Base-by-base conservation (phyloP, 345 rosid genomes). In the Carallia pectinifolia region DNA sequence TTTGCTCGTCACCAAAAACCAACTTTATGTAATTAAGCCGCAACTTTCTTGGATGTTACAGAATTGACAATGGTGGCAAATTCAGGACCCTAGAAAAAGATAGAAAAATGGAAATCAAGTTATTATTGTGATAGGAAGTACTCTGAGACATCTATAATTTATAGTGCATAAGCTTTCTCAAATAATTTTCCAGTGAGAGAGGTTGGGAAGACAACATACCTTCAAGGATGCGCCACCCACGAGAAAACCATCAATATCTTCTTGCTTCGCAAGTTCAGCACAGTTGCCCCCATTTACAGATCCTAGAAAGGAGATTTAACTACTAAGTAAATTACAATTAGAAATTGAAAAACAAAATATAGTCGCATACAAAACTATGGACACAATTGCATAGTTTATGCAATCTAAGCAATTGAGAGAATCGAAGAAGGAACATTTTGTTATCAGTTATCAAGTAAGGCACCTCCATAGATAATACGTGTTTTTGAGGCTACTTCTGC, bases 151-250 rank as follows among this genome's bases (percentile, higher is more conserved):
- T 39, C 33, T 66, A 36, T 9, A 5, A 59, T 40, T 54, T 15
- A 58, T 8, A 37, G 30, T 30, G 13, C n/a, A 53, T 10, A 6
- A 54, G 10, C 7, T 16, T 38, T 68, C 27, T 53, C 34, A 33
- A 33, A 2, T 33, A 33, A 2, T 33, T 33, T 33, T 33, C 4
- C 0, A 4, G 4, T 33, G 34, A 2, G 4, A 2, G 4, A 40
- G 47, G 13, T 40, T 9, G 47, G 12, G 47, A 40, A 40, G 10
- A 40, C 47, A 40, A 2, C 2, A 36, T 85, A 95, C 99, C 94
- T 92, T 92, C 83, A 95, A 83, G 73, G 99, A 95, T 62, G 98
- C 99, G 76, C 99, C 99, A 18, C 98, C 99, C 17, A 95, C 99
- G 53, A 96, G 98, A 73, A 92, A 92, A 62, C 99, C 99, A 76